Base-by-base conservation (phyloP, 2,329 filamentous ascomycete species). In the Aspergillus pseudonomiae region DNA sequence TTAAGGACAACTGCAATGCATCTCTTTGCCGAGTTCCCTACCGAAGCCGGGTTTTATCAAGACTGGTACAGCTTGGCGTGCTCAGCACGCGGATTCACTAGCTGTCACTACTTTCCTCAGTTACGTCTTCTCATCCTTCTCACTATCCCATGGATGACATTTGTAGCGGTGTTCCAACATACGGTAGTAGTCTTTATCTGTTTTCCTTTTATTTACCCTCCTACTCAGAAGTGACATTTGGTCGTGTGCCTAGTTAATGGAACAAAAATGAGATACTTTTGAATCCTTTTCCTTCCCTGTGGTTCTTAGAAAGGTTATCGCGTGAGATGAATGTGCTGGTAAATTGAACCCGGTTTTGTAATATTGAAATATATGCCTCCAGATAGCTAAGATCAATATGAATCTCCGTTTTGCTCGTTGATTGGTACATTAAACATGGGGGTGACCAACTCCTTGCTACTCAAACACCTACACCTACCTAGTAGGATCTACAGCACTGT, bases 161-260 rank as follows among this genome's bases (percentile, higher is more conserved):
- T 41, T 67, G 64, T 63, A 59, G 24, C 21, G 61, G 64, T 48
- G 52, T 43, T 34, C 50, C 45, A 43, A 61, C 60, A 59, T 73
- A 73, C 63, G 67, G 48, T n/a, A 45, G 28, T 62, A 34, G 28
- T 34, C 28, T 34, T 32, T 34, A 9, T 14, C 28, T 52, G 6
- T 21, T 21, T 52, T 12, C 14, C 16, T 50, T 64, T 19, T 10
- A 50, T 36, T 55, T 57, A 28, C 59, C 21, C 56, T 63, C 30
- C 16, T 60, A 50, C 53, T 62, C 61, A 60, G 64, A 70, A 64
- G 67, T 58, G 66, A 70, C 68, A 62, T 71, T 59, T 60, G 32
- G 62, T 73, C 65, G 69, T 74, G 70, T 74, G 74, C 63, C 66
- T 75, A 73, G 65, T 64, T 66, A 71, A 73, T 70, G 72, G 66